A percentile compares a stretch with the other conserved stretches of the same genome.
Conservation (phyloP, 2,329 filamentous ascomycete species). For the Blumeria hordei region DNA sequence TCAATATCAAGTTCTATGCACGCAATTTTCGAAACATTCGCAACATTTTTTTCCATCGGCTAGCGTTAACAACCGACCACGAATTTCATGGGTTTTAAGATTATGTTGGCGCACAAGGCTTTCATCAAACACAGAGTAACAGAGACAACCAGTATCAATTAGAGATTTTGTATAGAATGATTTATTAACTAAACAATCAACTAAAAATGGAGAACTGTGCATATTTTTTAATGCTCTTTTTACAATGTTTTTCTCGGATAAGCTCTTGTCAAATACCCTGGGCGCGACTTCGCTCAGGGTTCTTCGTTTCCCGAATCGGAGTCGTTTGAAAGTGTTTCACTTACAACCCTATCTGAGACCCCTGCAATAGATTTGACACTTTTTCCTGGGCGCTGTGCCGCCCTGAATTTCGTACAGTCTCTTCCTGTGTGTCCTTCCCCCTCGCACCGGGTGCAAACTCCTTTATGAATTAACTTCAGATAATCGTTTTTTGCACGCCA, state of each 20-base stretch:
- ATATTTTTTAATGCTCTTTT: background rate
- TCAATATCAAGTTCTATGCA: background rate
- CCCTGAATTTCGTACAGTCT: background rate
- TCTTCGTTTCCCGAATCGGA: background rate
- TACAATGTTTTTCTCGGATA: background rate
- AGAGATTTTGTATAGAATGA: background rate
- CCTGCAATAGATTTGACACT: background rate
- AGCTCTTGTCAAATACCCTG: background rate
- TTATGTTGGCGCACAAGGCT: background rate
- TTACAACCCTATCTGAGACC: background rate
- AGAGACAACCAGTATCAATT: background rate
- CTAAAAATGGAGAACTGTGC: background rate
- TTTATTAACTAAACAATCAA: background rate
- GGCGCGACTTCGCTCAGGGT: background rate
- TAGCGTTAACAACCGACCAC: background rate
- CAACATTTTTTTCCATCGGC: background rate
- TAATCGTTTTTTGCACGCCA: background rate
- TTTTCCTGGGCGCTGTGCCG: background rate
- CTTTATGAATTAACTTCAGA: background rate
- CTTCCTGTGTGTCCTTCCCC: background rate
- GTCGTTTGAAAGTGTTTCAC: background rate
- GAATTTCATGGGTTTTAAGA: background rate
- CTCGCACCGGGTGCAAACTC: background rate
- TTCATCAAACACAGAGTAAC: background rate
- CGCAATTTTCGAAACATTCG: background rate